These are phyloP conservation scores for Coniochaeta sp. DNA, from an alignment of 2,329 filamentous ascomycete genomes.

Conservation along the genomic window DNA sequence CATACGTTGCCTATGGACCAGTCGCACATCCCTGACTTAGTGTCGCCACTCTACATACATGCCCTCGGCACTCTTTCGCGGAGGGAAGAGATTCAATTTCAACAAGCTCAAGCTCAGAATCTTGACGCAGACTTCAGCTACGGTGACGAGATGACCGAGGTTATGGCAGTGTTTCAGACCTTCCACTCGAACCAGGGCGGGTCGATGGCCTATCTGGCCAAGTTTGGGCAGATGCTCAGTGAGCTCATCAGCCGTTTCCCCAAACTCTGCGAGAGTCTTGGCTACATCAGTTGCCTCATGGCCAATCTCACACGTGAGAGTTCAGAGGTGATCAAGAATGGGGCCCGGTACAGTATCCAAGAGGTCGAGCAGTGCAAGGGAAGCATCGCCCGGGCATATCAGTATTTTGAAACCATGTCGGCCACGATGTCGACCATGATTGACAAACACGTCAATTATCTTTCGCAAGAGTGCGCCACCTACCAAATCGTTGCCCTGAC, in stretches of 20 bases:
- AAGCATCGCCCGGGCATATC: conserved; percentile 18
- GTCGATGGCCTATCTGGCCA: conserved; percentile 32
- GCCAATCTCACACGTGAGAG: conserved; percentile 24
- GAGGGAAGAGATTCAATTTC: conserved; percentile 20
- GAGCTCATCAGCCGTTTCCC: conserved; percentile 35
- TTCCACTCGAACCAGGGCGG: conserved; percentile 25
- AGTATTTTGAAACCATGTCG: conserved; percentile 35
- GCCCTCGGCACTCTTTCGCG: conserved; percentile 31
- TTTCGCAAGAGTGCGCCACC: conserved; percentile 36
- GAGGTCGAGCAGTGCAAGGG: conserved; percentile 4
- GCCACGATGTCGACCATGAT: conserved; percentile 17
- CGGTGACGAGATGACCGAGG: conserved; percentile 24
- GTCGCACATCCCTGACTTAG: conserved; percentile 27
- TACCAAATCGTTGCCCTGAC: conserved; percentile 31
- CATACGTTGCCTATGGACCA: conserved; percentile 15
- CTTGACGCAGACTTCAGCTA: conserved; percentile 15
- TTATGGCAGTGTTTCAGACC: conserved; percentile 36
- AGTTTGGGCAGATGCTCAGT: conserved; percentile 32
- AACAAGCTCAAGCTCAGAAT: conserved; percentile 5
- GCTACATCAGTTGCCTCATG: conserved; percentile 26
- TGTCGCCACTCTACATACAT: conserved; percentile 37
- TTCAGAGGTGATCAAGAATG: conserved; percentile 12
- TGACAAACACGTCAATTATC: conserved; percentile 46
- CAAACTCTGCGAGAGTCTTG: conserved; percentile 36
- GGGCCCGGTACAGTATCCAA: background rate